phyloP scores from a whole-genome alignment of 2,329 filamentous ascomycete genomes.

The Phaeosphaeria sp. region DNA sequence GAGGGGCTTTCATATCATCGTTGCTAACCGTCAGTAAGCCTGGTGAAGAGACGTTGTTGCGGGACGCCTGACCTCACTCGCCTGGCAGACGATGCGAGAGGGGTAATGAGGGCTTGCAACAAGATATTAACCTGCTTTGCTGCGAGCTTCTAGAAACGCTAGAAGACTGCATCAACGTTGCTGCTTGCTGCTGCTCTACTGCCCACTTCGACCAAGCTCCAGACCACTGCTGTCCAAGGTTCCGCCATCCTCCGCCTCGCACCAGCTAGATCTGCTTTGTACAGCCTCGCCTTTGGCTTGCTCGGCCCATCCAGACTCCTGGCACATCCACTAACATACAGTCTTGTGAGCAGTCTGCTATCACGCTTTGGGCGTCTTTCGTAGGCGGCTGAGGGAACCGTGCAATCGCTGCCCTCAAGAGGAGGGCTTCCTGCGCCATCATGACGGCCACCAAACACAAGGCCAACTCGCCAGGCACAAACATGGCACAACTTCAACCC shows the following conservation, averaged over 20 bases:
- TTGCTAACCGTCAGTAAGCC: background rate
- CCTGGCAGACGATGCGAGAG: slow-evolving; percentile 3
- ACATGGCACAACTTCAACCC: slow-evolving; percentile 8
- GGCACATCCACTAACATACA: background rate
- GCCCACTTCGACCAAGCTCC: background rate
- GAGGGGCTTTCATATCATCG: background rate
- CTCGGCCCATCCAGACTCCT: background rate
- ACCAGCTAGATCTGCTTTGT: background rate
- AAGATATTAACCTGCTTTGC: background rate
- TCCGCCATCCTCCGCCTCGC: slow-evolving; percentile 1
- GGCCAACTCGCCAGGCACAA: slow-evolving; percentile 21
- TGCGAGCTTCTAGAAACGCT: slow-evolving; percentile 5
- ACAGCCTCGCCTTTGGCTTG: background rate
- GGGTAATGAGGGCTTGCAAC: slow-evolving; percentile 2
- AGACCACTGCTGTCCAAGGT: slow-evolving; percentile 1
- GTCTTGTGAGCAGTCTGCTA: background rate
- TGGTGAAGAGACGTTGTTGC: background rate
- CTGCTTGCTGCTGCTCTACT: too few species aligned
- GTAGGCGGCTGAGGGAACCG: background rate
- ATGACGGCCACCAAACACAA: slow-evolving; percentile 12
- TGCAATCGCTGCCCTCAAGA: background rate
- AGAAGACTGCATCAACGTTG: slow-evolving; percentile 1
- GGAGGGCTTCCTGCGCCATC: slow-evolving; percentile 1
- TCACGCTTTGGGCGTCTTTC: background rate
- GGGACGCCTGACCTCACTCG: background rate